Base-by-base conservation (phyloP, 2,329 filamentous ascomycete genomes). In the Aspergillus intermedius region DNA sequence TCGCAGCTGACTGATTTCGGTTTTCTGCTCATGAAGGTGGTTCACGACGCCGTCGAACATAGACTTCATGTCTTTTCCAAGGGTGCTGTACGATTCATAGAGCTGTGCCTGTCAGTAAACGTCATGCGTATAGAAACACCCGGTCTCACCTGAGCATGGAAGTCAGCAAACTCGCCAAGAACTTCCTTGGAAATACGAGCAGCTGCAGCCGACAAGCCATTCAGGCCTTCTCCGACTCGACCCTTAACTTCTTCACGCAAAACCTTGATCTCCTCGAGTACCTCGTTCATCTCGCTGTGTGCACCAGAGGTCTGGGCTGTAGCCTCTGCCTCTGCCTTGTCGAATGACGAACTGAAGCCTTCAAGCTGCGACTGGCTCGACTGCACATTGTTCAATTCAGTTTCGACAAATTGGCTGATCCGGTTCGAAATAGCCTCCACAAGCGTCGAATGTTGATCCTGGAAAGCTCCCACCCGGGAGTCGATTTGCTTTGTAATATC, bases 151-250 rank as follows among this genome's bases (percentile, higher is more conserved):
- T 83, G 83, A 44, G 77, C 80, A 66, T 96, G 89, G 61, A 97
- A 94, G n/a, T 80, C 78, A 28, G 83, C 80, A 51, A 98, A 79
- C 67, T 97, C 91, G 50, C 80, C 85, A 50, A 95, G 81, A 43
- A 97, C 91, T 59, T 94, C 91, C 10, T 85, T 87, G 0, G 90
- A 89, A 53, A 97, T 96, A 48, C 86, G 84, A 69, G 91, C 88
- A 1, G 91, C 90, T 8, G 91, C 89, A 9, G 79, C 79, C 2
- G 90, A 90, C 19, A 97, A 82, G 22, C 88, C 84, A 60, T 88
- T 84, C 40, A 97, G 75, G 7, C 91, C 91, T 61, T 90, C 84
- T 2, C 88, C 88, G 43, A 97, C 88, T 53, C 86, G 86, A 44
- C 80, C 76, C 74, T 96, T 96, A 45, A 97, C 88, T 46, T 88